Evolutionary conservation across 345 rosid species (phyloP).

Genomic region (Lumnitzera littorea): DNA sequence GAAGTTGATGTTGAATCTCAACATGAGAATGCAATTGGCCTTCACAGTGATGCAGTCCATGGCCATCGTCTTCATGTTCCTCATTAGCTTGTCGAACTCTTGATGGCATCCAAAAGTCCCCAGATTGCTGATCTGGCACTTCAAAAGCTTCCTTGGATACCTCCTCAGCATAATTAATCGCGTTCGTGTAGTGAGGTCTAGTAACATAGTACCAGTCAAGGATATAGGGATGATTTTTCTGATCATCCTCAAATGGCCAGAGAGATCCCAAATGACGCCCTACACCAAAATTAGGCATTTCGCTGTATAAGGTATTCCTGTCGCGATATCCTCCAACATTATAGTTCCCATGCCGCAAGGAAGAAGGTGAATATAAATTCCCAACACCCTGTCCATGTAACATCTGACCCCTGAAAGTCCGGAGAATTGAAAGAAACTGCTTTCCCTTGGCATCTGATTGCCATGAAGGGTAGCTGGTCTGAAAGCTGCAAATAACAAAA

Average conservation of each 20-base stretch:
- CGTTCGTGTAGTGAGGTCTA: slow-evolving; percentile 31
- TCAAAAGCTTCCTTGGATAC: slow-evolving; percentile 11
- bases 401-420: slow-evolving; percentile 74
- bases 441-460: slow-evolving; percentile 73
- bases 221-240: slow-evolving; percentile 67
- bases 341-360: slow-evolving; percentile 42
- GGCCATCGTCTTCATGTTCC: slow-evolving; percentile 24
- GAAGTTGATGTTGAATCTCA: slow-evolving; percentile 65
- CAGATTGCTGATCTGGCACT: slow-evolving; percentile 22
- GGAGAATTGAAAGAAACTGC: slow-evolving; percentile 64
- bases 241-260: slow-evolving; percentile 66
- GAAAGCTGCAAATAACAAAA: slow-evolving; percentile 56
- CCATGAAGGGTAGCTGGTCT: slow-evolving; percentile 85
- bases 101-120: slow-evolving; percentile 44
- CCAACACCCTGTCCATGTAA: slow-evolving; percentile 42
- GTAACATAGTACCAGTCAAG: slow-evolving; percentile 86
- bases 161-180: slow-evolving; percentile 16
- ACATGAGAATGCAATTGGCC: slow-evolving; percentile 42
- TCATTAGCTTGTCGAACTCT: slow-evolving; percentile 26
- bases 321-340: slow-evolving; percentile 31
- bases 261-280: slow-evolving; percentile 45
- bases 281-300: slow-evolving; percentile 29
- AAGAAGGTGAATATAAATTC: slow-evolving; percentile 32
- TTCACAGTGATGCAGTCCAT: slow-evolving; percentile 8
- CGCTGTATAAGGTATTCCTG: slow-evolving; percentile 38